These are phyloP conservation scores for Calonectria naviculata DNA, from an alignment of 2,329 filamentous ascomycete genomes.

Conservation along the genomic window DNA sequence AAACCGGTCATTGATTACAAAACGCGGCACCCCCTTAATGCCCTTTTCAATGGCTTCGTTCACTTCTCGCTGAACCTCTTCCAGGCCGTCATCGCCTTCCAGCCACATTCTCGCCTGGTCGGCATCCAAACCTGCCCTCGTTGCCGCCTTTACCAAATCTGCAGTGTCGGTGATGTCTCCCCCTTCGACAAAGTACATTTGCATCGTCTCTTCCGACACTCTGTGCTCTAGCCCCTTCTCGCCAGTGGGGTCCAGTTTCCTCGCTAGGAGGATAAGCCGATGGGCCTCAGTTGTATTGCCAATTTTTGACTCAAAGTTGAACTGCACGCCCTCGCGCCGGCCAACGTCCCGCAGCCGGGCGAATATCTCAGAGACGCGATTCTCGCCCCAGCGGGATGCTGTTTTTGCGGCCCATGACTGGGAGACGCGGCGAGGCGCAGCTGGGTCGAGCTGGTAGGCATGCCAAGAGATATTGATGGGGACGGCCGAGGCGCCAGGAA, in stretches of 20 bases:
- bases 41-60: slow-evolving; percentile 60
- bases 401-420: slow-evolving; percentile 64
- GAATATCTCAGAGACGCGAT: slow-evolving; percentile 67
- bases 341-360: slow-evolving; percentile 69
- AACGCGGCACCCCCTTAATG: slow-evolving; percentile 79
- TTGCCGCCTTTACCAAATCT: slow-evolving; percentile 63
- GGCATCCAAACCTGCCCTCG: slow-evolving; percentile 63
- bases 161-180: slow-evolving; percentile 70
- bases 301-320: slow-evolving; percentile 67
- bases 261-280: slow-evolving; percentile 74
- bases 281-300: slow-evolving; percentile 60
- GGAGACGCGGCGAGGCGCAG: slow-evolving; percentile 57
- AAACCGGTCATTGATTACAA: slow-evolving; percentile 76
- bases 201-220: slow-evolving; percentile 73
- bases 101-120: slow-evolving; percentile 66
- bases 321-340: slow-evolving; percentile 75
- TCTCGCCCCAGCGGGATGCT: slow-evolving; percentile 72
- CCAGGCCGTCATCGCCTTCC: slow-evolving; percentile 63
- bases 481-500: slow-evolving; percentile 69
- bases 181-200: slow-evolving; percentile 73
- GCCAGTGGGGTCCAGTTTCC: slow-evolving; percentile 50
- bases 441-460: slow-evolving; percentile 84
- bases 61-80: slow-evolving; percentile 68
- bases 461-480: slow-evolving; percentile 80
- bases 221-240: slow-evolving; percentile 62